Conservation (phyloP, 768 basidiomycete genomes). For the Boletus sp. region DNA sequence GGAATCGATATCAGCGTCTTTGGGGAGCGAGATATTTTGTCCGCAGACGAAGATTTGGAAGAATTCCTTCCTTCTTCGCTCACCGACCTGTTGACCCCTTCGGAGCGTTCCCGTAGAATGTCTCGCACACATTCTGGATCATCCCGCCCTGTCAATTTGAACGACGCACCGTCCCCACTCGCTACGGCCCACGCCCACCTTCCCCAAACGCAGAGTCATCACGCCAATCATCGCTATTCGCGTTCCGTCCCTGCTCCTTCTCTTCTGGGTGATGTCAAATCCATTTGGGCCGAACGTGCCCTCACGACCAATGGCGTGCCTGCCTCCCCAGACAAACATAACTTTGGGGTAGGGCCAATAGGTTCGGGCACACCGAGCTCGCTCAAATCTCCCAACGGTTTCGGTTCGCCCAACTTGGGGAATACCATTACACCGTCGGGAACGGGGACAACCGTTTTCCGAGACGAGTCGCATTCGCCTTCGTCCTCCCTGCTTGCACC, state of each 20-base stretch:
- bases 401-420: constrained; percentile 26
- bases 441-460: constrained; percentile 23
- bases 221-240: constrained; percentile 63
- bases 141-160: constrained; percentile 21
- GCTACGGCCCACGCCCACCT: constrained; percentile 8
- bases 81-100: constrained; percentile 85
- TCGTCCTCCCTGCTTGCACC: constrained; percentile 46
- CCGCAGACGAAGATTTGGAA: constrained; percentile 68
- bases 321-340: constrained; percentile 36
- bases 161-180: constrained; percentile 20
- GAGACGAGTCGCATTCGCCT: constrained; percentile 36
- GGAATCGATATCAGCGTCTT: constrained; percentile 24
- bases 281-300: constrained; percentile 73
- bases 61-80: constrained; percentile 88
- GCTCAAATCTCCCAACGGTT: constrained; percentile 44
- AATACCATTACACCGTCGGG: constrained; percentile 5
- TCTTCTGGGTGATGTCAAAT: constrained; percentile 69
- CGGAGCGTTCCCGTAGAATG: constrained; percentile 80
- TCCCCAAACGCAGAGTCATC: constrained; percentile 21
- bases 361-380: constrained; percentile 49
- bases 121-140: constrained; percentile 63
- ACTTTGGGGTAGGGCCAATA: constrained; percentile 22
- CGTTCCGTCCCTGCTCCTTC: constrained; percentile 79
- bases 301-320: constrained; percentile 29
- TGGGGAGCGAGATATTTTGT: constrained; percentile 41